Base-by-base conservation (phyloP, 768 basidiomycete genomes). In the Amanita thiersii region DNA sequence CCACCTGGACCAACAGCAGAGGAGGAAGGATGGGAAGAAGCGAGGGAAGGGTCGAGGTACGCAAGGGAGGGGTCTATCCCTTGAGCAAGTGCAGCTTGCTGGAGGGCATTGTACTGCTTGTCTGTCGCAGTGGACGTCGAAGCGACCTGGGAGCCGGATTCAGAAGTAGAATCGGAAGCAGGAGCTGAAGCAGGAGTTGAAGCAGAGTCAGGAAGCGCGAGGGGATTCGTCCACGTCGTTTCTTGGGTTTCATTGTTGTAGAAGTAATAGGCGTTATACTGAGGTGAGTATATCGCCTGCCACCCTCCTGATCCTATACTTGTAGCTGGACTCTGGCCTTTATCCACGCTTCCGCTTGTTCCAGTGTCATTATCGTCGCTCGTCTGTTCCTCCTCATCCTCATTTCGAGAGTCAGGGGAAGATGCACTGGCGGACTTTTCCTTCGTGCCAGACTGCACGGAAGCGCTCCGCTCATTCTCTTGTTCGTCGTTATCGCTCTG, bases 51-150 rank as follows among this genome's bases (percentile, higher is more conserved):
- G 57, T 91, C 87, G 42, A 91, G 79, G 54, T 81, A 60, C 7
- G 87, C 86, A 30, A 91, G 73, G 4, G 78, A 71, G 2, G 87
- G 87, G 57, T 90, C 87, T 54, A 91, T 90, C 39, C 87, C 88
- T 49, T 79, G 80, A 3, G 83, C 82, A 24, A 76, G 52, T 1
- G 86, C 85, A 5, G 85, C 84, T 4, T 75, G 74, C 56, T 86
- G 79, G 26, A 81, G 58, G 4, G 78, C 75, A 15, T 64, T 59
- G 50, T 69, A 67, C 28, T 68, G 64, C 8, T 57, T 54, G 14
- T 56, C 42, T 6, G 29, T 5, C 3, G 57, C 53, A 14, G 62
- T 45, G 30, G 52, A 60, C 45, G 52, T 55, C 37, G 43, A 47
- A 44, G 46, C 40, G 12, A 54, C 40, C n/a, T 48, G 43, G 15